Base-by-base conservation (phyloP, 352 stramenopile genomes). In the Globisporangium ultimum region DNA sequence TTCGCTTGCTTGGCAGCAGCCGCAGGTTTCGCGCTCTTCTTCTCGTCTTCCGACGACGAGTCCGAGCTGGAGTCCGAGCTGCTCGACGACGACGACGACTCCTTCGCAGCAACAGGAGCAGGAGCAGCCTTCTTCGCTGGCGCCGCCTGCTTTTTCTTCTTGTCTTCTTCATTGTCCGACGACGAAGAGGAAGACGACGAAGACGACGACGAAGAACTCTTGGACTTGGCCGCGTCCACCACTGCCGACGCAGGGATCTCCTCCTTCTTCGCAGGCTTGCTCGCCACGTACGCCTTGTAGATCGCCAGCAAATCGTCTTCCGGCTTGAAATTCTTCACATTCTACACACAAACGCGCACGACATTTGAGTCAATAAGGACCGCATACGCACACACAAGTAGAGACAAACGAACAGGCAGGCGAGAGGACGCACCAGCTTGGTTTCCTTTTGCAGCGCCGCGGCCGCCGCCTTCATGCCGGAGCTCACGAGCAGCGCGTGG, bases 381-480 rank as follows among this genome's bases (percentile, higher is more conserved):
- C 21, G 52, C n/a, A 45, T 32, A 56, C 8, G 36, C 22, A 63
- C 41, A 61, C 21, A 64, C 38, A 12, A 48, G 51, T 32, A 56
- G 20, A 22, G 47, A n/a, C 32, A 56, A 32, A 17, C 32, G 48
- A 60, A 47, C 28, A 45, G n/a, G n/a, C n/a, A n/a, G n/a, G n/a
- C n/a, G 8, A 15, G 14, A 5, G 12, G 24, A 78, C 67, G 64
- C 54, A 88, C 70, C 60, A 93, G 55, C 47, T 91, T 89, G 55
- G 82, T 72, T 59, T 95, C 86, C 57, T 91, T 88, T 28, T 72
- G 62, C 53, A 95, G 57, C 40, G 79, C 72, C 20, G 78, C 63
- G 21, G 84, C 86, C 12, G 80, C 49, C 66, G 87, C 88, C 61
- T 89, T 88, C 54, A 95, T 76, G 14, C 86, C 86, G n/a, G 73